Base-by-base conservation (phyloP, 2,329 filamentous ascomycete species). In the Nemania sp. region DNA sequence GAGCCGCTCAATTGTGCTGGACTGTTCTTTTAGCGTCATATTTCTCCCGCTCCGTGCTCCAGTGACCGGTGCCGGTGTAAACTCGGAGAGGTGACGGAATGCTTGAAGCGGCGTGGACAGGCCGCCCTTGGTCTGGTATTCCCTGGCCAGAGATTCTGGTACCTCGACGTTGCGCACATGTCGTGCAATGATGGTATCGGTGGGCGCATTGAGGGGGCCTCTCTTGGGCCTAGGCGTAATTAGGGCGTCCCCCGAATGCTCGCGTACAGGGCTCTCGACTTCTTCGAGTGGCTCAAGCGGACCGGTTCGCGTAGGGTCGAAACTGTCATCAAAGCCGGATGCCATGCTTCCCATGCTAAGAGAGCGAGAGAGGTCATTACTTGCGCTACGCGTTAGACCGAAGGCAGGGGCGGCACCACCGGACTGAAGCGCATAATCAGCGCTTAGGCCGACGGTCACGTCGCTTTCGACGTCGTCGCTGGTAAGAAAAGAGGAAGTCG, bases 11-110 rank as follows among this genome's bases (percentile, higher is more conserved):
- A 99, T 97, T 12, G 93, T 97, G 73, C 89, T 96, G 68, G 93
- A 96, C 72, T 99, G 94, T 72, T 99, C 94, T 71, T 97, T 97
- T 34, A 99, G 77, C 0, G 94, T 97, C 73, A 99, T 77, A 63
- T 84, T 90, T 66, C 82, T 86, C 17, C 86, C 85, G 39, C 80
- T 79, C 37, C 83, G 79, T 24, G 77, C 75, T 0, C 78, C 79
- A 22, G 80, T 79, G 7, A 76, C 73, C 3, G 73, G 74, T 12
- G 76, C 69, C 24, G 78, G 76, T 54, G 85, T 86, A 51, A 84
- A 70, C 30, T 75, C 76, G 1, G 78, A 75, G 9, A 76, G 73
- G 60, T 80, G 80, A 20, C 77, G 72, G 30, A 61, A 61, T 5
- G 59, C 40, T 22, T 62, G 62, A 15, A 64, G 44, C 7, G 84